Percentiles rank a stretch among this genome's conserved stretches.
These are phyloP conservation scores for Pyronema domesticum DNA, from an alignment of 495 filamentous ascomycete species.

Conservation along the genomic window DNA sequence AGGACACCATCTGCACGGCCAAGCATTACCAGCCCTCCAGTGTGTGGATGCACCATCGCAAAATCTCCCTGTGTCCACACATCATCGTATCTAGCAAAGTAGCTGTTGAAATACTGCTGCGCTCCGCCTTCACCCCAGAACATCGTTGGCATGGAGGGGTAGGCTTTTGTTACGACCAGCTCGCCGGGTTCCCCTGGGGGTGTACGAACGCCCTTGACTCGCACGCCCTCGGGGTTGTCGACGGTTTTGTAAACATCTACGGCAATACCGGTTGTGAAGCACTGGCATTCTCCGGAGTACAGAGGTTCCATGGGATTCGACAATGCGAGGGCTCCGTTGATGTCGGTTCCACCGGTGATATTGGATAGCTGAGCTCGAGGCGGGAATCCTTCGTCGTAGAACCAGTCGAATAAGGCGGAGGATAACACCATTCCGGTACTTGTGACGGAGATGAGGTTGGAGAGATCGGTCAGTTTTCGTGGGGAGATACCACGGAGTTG, in stretches of 20 bases:
- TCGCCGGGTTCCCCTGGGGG: conserved; percentile 50
- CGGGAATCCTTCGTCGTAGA: conserved; percentile 64
- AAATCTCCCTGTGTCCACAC: conserved; percentile 77
- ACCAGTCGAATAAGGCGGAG: conserved; percentile 58
- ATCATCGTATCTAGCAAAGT: conserved; percentile 51
- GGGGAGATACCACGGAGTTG: conserved; percentile 41
- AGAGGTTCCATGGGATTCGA: conserved; percentile 54
- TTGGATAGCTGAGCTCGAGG: conserved; percentile 44
- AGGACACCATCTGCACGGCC: conserved; percentile 80
- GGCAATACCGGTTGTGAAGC: conserved; percentile 43
- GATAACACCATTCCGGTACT: conserved; percentile 66
- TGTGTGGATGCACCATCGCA: conserved; percentile 48
- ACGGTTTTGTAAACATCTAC: conserved; percentile 46
- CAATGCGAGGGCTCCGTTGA: conserved; percentile 46
- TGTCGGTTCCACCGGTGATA: conserved; percentile 62
- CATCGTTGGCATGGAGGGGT: conserved; percentile 55
- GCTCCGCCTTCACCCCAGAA: conserved; percentile 47
- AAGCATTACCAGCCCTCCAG: conserved; percentile 46
- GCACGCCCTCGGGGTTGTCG: conserved; percentile 31
- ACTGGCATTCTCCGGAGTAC: conserved; percentile 53
- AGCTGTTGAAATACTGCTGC: conserved; percentile 46
- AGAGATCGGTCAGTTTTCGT: conserved; percentile 42
- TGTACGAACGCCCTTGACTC: conserved; percentile 36
- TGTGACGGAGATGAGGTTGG: conserved; percentile 38
- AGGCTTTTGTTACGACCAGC: conserved; percentile 47